Evolutionary conservation across 805 yeast genomes (phyloP).

Genomic region (Candida coquimbonensis): DNA sequence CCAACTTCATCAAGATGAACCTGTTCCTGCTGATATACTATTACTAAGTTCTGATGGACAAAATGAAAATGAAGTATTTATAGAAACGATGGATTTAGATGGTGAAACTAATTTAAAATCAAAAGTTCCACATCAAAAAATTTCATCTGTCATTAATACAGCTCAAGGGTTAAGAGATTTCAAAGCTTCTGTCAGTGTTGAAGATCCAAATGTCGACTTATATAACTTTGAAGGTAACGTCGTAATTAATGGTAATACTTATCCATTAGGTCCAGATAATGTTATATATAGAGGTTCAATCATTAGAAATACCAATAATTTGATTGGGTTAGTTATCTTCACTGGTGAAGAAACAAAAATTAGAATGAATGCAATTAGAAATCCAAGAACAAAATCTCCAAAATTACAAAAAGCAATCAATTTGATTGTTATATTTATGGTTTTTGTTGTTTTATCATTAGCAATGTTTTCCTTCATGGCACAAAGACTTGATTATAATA

Average conservation of each 20-base stretch:
- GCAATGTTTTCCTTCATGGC: conserved; percentile 82
- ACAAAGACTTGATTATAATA: conserved; percentile 45
- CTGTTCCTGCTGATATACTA: conserved; percentile 90
- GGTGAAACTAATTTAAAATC: conserved; percentile 93
- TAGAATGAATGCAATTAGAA: conserved; percentile 87
- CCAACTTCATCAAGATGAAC: conserved; percentile 67
- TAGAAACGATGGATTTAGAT: conserved; percentile 96
- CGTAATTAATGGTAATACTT: conserved; percentile 29
- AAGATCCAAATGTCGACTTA: conserved; percentile 88
- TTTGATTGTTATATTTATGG: conserved; percentile 82
- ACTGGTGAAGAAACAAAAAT: conserved; percentile 96
- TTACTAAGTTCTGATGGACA: conserved; percentile 57
- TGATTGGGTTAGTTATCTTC: conserved; percentile 78
- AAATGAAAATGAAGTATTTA: conserved; percentile 54
- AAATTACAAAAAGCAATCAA: conserved; percentile 80
- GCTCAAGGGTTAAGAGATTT: conserved; percentile 45
- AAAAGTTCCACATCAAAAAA: conserved; percentile 56
- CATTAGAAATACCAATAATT: conserved; percentile 71
- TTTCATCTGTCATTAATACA: conserved; percentile 44
- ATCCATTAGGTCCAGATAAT: conserved; percentile 72
- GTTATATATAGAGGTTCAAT: conserved; percentile 89
- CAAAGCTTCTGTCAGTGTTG: conserved; percentile 54
- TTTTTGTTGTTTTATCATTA: conserved; percentile 63
- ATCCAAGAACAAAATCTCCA: conserved; percentile 91
- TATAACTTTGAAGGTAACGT: conserved; percentile 86